phyloP scores from a whole-genome alignment of 176 grass and related monocot species.

The Oryza longistaminata region DNA sequence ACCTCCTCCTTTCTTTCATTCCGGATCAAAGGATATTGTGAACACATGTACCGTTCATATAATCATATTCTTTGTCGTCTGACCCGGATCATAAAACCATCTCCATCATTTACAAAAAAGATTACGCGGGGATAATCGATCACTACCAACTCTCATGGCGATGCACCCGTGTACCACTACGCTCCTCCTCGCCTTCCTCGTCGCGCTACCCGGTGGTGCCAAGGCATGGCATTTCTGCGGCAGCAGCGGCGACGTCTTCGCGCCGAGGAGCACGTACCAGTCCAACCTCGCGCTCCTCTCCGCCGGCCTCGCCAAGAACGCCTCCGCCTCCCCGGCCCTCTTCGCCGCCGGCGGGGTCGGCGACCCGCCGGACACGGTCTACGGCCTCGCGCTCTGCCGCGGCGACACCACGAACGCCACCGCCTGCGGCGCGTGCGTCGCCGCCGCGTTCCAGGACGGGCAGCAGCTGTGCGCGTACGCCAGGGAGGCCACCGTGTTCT shows the following conservation, averaged over 20 bases:
- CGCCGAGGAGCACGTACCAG: conserved; percentile 11
- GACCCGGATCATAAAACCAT: too few relatives aligned
- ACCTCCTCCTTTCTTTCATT: too few relatives aligned
- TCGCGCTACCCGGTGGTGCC: not conserved
- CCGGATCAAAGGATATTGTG: too few relatives aligned
- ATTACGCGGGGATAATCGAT: too few relatives aligned
- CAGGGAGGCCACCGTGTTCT: conserved; percentile 5
- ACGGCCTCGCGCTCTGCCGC: conserved; percentile 46
- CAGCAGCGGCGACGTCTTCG: not conserved
- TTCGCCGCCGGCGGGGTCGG: conserved; percentile 36
- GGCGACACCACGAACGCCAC: conserved; percentile 34
- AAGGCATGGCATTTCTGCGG: not conserved
- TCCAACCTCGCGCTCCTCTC: conserved; percentile 48
- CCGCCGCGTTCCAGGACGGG: conserved; percentile 12
- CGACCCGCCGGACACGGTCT: conserved; percentile 13
- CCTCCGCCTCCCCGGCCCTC: not conserved
- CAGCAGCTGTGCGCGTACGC: not conserved
- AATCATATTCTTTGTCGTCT: too few relatives aligned
- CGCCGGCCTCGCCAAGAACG: conserved; percentile 21
- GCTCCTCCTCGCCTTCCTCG: not conserved
- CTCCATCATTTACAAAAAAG: too few relatives aligned
- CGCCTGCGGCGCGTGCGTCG: conserved; percentile 38
- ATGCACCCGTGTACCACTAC: not conserved
- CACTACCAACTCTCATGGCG: not conserved
- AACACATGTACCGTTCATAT: too few relatives aligned